These are phyloP conservation scores for Wickerhamomyces bovis DNA, from an alignment of 805 yeast genomes.

Conservation along the genomic window DNA sequence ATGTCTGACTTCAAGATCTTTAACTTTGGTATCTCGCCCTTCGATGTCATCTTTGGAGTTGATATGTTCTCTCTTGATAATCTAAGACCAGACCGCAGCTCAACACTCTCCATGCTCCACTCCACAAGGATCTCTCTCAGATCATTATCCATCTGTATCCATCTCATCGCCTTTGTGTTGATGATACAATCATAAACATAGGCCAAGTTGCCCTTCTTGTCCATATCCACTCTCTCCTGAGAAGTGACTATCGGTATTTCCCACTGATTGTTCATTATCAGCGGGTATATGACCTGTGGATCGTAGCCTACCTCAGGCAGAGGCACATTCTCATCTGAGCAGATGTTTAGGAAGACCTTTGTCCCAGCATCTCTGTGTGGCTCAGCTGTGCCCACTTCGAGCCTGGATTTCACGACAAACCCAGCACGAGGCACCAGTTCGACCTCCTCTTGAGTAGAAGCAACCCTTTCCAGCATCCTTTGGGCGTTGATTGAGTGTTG, in stretches of 20 bases:
- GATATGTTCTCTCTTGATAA: conserved; percentile 56
- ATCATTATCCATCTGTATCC: conserved; percentile 54
- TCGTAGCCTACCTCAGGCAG: conserved; percentile 49
- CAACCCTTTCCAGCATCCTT: neutral
- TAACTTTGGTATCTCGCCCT: conserved; percentile 53
- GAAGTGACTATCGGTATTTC: conserved; percentile 78
- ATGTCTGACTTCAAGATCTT: conserved; percentile 41
- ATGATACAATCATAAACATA: conserved; percentile 77
- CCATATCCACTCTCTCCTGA: conserved; percentile 44
- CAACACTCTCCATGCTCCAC: conserved; percentile 81
- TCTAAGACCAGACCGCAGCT: conserved; percentile 41
- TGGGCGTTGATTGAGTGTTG: neutral
- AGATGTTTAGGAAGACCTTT: conserved; percentile 75
- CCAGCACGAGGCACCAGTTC: conserved; percentile 52
- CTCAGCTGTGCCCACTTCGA: conserved; percentile 20
- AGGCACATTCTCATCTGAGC: conserved; percentile 63
- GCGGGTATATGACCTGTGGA: conserved; percentile 52
- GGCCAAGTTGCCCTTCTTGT: conserved; percentile 64
- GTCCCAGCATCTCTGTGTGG: conserved; percentile 34
- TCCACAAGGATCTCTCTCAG: conserved; percentile 64
- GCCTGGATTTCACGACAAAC: conserved; percentile 65
- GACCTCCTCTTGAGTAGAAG: conserved; percentile 15
- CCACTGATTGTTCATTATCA: conserved; percentile 71
- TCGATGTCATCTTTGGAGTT: conserved; percentile 65
- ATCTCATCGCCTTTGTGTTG: conserved; percentile 52